Base-by-base conservation (phyloP, 108 stramenopile genomes). In the Nannochloropsis gaditana region DNA sequence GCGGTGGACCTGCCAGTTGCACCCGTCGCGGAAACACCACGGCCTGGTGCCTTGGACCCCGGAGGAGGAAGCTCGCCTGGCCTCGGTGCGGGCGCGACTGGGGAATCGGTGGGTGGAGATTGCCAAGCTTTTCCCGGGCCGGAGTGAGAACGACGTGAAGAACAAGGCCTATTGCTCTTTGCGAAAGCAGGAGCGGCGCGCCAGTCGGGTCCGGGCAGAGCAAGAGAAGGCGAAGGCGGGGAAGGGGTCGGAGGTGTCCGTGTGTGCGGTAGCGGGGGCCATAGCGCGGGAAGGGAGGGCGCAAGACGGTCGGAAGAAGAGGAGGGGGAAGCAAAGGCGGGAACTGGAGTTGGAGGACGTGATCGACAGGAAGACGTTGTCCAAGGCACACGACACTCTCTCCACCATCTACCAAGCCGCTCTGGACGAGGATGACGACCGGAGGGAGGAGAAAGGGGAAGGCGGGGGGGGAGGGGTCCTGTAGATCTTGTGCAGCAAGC, bases 1-100 rank as follows among this genome's bases (percentile, higher is more conserved):
- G 90, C 94, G 96, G 43, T 98, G 95, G 94, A 91, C 94, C 86
- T 97, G 97, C 89, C 91, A 91, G 81, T 92, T 97, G n/a, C 93
- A 95, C 87, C 98, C 97, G 3, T 15, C 4, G 4, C 15, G n/a
- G 59, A 73, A n/a, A n/a, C 15, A n/a, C 6, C 15, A 73, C 15
- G 59, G 59, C 6, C 59, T 73, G 45, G 59, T n/a, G 59, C 93
- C 93, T 15, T 96, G 94, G 95, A 92, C 94, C 10, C 82, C 85
- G 42, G 92, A 93, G 15, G 95, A 95, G 81, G 94, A 94, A 79
- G 80, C 82, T 21, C 89, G 86, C 41, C 91, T 95, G 42, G 84
- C 89, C 44, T 87, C 93, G 79, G 92, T 85, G n/a, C 89, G 90
- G 79, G 41, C n/a, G 21, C 41, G 31, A 19, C 44, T 86, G 15